Conservation (phyloP, 768 basidiomycete species). For the Pleurotus cornucopiae region DNA sequence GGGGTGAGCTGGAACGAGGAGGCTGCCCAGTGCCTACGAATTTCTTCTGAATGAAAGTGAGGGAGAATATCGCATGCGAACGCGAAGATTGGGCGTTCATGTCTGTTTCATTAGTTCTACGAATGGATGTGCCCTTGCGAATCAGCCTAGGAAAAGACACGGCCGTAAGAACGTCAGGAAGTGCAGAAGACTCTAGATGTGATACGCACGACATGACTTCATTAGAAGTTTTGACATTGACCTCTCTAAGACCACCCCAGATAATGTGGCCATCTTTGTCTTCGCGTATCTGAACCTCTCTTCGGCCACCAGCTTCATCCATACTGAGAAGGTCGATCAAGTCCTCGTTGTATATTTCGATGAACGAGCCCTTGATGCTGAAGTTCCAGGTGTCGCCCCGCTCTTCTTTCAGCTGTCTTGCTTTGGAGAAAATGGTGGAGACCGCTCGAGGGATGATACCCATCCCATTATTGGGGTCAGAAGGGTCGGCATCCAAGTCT, state of each 20-base stretch:
- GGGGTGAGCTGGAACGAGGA: constrained; percentile 73
- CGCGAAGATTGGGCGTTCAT: constrained; percentile 99
- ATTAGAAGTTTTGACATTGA: constrained; percentile 72
- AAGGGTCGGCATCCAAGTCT: constrained; percentile 83
- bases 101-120: constrained; percentile 94
- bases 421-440: constrained; percentile 77
- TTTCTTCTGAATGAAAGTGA: constrained; percentile 90
- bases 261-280: constrained; percentile 96
- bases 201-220: constrained; percentile 90
- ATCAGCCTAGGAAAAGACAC: constrained; percentile 57
- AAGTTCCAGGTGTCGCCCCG: constrained; percentile 74
- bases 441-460: constrained; percentile 96
- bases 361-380: constrained; percentile 84
- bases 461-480: constrained; percentile 79
- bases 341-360: constrained; percentile 99
- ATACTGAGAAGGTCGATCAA: constrained; percentile 88
- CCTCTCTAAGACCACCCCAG: constrained; percentile 93
- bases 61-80: constrained; percentile 97
- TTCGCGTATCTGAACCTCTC: constrained; percentile 94
- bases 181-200: neutral
- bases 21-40: constrained; percentile 67
- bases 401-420: constrained; percentile 73
- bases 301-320: constrained; percentile 65
- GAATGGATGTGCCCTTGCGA: constrained; percentile 82
- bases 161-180: constrained; percentile 12